These are phyloP conservation scores for Mrakia hoshinonis DNA, from an alignment of 768 basidiomycete genomes.

Conservation along the genomic window DNA sequence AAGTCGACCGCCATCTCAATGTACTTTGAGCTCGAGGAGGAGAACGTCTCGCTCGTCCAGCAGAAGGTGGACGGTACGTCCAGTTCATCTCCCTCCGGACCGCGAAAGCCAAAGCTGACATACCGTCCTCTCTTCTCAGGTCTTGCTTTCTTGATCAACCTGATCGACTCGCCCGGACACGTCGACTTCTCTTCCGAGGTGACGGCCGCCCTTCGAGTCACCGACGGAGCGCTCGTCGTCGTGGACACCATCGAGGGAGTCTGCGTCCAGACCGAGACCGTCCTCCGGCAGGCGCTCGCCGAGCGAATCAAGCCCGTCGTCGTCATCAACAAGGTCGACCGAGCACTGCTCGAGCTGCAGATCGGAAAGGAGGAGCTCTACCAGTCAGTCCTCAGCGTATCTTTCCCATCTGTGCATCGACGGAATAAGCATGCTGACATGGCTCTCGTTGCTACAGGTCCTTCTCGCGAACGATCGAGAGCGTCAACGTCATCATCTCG, in stretches of 20 bases:
- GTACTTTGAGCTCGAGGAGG: slow-evolving; percentile 92
- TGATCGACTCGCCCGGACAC: slow-evolving; percentile 97
- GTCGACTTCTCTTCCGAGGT: slow-evolving; percentile 99
- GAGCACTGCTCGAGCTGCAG: slow-evolving; percentile 95
- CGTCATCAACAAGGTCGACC: slow-evolving; percentile 99
- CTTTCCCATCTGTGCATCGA: too few species aligned
- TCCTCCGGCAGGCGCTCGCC: slow-evolving; percentile 87
- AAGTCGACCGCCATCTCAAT: slow-evolving; percentile 97
- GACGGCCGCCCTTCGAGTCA: slow-evolving; percentile 98
- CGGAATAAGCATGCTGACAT: too few species aligned
- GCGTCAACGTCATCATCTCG: slow-evolving; percentile 95
- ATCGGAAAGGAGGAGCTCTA: slow-evolving; percentile 92
- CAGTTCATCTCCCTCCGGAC: too few species aligned
- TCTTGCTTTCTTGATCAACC: slow-evolving; percentile 96
- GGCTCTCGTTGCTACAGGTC: too few species aligned
- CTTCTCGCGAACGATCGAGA: slow-evolving; percentile 94
- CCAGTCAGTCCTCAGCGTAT: too few species aligned
- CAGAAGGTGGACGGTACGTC: slow-evolving; percentile 93
- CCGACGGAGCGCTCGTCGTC: slow-evolving; percentile 98
- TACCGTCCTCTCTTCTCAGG: too few species aligned
- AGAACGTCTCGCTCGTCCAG: slow-evolving; percentile 72
- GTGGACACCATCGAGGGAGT: slow-evolving; percentile 95
- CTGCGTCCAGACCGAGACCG: slow-evolving; percentile 37
- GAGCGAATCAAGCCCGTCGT: slow-evolving; percentile 99
- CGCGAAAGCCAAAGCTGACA: too few species aligned